These are phyloP conservation scores for Fusarium coicis DNA, from an alignment of 2,329 filamentous ascomycete species.

Conservation along the genomic window DNA sequence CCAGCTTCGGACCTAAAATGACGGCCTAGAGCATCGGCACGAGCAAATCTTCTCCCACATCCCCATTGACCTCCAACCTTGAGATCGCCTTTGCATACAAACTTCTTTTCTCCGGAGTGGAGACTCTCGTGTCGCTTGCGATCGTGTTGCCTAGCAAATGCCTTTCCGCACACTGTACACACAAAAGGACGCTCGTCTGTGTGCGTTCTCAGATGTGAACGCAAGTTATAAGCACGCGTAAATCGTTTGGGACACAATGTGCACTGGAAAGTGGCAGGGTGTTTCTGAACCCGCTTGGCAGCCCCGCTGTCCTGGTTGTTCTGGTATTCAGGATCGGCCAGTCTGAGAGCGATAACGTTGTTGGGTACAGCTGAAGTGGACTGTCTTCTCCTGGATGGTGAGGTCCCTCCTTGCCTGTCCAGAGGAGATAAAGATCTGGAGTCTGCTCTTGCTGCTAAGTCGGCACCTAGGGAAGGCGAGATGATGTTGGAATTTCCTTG, in stretches of 20 bases:
- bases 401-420: constrained; percentile 59
- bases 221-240: constrained; percentile 94
- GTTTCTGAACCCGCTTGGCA: constrained; percentile 91
- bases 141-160: constrained; percentile 96
- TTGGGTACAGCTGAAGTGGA: constrained; percentile 72
- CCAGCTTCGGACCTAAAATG: constrained; percentile 97
- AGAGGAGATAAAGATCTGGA: constrained; percentile 69
- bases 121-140: constrained; percentile 96
- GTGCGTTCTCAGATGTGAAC: constrained; percentile 94
- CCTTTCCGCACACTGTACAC: constrained; percentile 95
- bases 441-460: constrained; percentile 56
- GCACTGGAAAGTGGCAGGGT: constrained; percentile 97
- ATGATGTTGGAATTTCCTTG: constrained; percentile 55
- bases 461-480: constrained; percentile 62
- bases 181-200: constrained; percentile 98
- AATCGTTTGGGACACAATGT: constrained; percentile 94
- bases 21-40: constrained; percentile 91
- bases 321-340: constrained; percentile 89
- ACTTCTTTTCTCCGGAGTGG: constrained; percentile 98
- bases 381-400: constrained; percentile 59
- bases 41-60: constrained; percentile 90
- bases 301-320: constrained; percentile 69
- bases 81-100: constrained; percentile 92
- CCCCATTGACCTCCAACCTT: constrained; percentile 89
- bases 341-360: constrained; percentile 81